Evolutionary conservation across 2,329 filamentous ascomycete species (phyloP).

Genomic region (Monosporascus sp.): DNA sequence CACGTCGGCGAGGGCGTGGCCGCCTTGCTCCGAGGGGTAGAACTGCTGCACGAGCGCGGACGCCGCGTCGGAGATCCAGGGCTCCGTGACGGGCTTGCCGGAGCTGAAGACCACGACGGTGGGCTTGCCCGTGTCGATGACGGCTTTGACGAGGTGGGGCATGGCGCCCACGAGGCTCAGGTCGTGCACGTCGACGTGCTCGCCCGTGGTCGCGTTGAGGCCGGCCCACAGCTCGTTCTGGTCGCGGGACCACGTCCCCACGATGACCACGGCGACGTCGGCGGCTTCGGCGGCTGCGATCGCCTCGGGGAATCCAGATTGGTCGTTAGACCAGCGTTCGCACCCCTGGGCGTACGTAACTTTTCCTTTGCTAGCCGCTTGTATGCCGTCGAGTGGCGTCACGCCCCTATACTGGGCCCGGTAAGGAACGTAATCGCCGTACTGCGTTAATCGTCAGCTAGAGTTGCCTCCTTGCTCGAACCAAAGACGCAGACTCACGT

Average conservation of each 20-base stretch:
- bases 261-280: conserved; percentile 67
- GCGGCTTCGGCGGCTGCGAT: conserved; percentile 59
- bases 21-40: conserved; percentile 66
- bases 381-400: conserved; percentile 65
- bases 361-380: conserved; percentile 50
- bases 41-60: conserved; percentile 68
- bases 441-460: conserved; percentile 32
- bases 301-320: conserved; percentile 62
- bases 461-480: conserved; percentile 21
- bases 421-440: conserved; percentile 70
- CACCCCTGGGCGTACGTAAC: conserved; percentile 66
- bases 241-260: conserved; percentile 72
- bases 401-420: conserved; percentile 58
- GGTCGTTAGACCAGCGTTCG: conserved; percentile 65
- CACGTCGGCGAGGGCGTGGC: conserved; percentile 60
- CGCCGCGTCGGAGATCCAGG: conserved; percentile 63
- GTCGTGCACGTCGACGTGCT: conserved; percentile 62
- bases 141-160: conserved; percentile 58
- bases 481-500: conserved; percentile 39
- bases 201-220: conserved; percentile 68
- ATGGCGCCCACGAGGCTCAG: conserved; percentile 67
- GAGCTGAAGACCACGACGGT: conserved; percentile 63
- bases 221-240: conserved; percentile 65
- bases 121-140: conserved; percentile 61
- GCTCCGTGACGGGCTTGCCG: conserved; percentile 67